Evolutionary conservation across 352 stramenopile genomes (phyloP).

Genomic region (Achlya hypogyna): DNA sequence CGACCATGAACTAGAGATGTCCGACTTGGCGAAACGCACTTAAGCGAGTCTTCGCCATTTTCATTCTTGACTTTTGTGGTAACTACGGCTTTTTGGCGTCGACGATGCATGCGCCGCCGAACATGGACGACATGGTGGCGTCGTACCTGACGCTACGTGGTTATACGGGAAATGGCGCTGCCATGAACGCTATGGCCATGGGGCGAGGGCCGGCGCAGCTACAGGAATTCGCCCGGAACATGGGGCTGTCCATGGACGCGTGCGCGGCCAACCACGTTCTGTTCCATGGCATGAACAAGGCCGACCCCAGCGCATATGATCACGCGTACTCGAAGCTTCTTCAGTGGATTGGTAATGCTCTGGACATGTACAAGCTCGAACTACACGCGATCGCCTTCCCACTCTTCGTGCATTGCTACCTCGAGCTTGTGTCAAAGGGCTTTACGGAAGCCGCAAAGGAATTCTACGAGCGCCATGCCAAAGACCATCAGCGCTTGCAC

Average conservation of each 20-base stretch:
- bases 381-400: constrained; percentile 68
- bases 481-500: constrained; percentile 61
- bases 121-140: constrained; percentile 17
- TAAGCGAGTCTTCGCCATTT: not conserved
- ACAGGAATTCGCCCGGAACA: constrained; percentile 45
- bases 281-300: constrained; percentile 59
- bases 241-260: constrained; percentile 59
- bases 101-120: not conserved
- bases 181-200: not conserved
- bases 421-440: constrained; percentile 67
- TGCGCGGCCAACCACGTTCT: constrained; percentile 74
- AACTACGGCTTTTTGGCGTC: not conserved
- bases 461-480: constrained; percentile 51
- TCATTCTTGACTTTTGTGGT: constrained; percentile 6
- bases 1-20: not conserved
- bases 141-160: constrained; percentile 12
- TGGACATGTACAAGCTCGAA: constrained; percentile 78
- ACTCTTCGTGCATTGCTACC: constrained; percentile 74
- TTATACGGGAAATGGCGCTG: not conserved
- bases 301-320: constrained; percentile 49
- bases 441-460: constrained; percentile 35
- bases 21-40: not conserved
- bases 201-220: constrained; percentile 22
- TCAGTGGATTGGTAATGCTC: constrained; percentile 76
- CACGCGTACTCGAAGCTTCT: constrained; percentile 60